These are phyloP conservation scores for Rhipidocladum racemiflorum DNA, from an alignment of 176 grass and related monocot genomes.

Conservation along the genomic window DNA sequence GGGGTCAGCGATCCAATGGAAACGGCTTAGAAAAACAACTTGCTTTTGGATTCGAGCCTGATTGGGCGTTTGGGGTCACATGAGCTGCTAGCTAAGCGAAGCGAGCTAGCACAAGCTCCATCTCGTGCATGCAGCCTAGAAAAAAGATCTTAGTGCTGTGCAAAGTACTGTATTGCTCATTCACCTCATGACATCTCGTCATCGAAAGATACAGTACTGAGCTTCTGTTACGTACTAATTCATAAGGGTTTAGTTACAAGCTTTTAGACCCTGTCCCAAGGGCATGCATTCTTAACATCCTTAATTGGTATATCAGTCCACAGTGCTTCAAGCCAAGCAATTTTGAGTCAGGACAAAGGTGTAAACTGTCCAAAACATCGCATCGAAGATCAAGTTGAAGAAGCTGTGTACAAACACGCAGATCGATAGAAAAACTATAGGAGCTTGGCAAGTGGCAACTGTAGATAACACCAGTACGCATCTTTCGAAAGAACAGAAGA, in stretches of 20 bases:
- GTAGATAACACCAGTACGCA: neutral
- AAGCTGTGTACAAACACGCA: neutral
- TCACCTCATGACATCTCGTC: neutral
- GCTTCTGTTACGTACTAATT: neutral
- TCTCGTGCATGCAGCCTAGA: constrained; percentile 21
- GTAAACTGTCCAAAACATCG: neutral
- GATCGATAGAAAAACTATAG: neutral
- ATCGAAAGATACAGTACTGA: neutral
- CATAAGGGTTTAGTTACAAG: neutral
- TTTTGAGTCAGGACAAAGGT: neutral
- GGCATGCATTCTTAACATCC: neutral
- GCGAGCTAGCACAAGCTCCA: neutral
- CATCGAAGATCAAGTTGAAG: neutral
- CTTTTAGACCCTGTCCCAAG: too few species aligned
- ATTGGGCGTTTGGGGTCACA: constrained; percentile 50
- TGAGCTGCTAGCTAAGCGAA: constrained; percentile 8
- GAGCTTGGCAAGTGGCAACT: neutral
- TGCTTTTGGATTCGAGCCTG: constrained; percentile 38
- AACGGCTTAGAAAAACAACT: constrained; percentile 31
- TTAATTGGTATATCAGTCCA: neutral
- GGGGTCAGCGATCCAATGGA: constrained; percentile 19
- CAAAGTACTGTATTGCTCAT: constrained; percentile 21
- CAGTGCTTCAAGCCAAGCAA: neutral
- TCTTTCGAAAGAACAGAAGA: neutral
- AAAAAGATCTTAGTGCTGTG: constrained; percentile 7